phyloP scores from a whole-genome alignment of 345 rosid species.

The Dipteronia dyeriana region DNA sequence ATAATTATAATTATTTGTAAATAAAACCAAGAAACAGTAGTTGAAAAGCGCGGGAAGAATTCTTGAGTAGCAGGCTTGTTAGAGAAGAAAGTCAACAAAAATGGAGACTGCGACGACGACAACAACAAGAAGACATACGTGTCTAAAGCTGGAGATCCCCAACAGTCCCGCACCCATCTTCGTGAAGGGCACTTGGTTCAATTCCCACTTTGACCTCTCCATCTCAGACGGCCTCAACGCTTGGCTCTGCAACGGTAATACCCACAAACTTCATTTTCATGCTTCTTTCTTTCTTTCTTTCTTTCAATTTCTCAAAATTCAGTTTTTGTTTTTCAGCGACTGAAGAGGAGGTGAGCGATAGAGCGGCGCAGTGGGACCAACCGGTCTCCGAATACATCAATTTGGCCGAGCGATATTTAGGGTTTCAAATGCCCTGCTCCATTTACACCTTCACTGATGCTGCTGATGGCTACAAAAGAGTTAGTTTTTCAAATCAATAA shows the following conservation, averaged over 20 bases:
- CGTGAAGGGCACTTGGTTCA: constrained; percentile 71
- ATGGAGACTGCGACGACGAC: constrained; percentile 40
- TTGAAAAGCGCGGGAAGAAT: constrained; percentile 24
- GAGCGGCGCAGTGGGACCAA: constrained; percentile 92
- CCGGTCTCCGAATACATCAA: constrained; percentile 63
- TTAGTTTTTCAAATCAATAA: constrained; percentile 23
- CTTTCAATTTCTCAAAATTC: not conserved
- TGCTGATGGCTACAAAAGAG: constrained; percentile 68
- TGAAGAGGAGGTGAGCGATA: constrained; percentile 70
- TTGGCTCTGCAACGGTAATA: constrained; percentile 74
- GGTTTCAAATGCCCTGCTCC: constrained; percentile 74
- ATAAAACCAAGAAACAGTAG: no score
- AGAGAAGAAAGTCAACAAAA: not conserved
- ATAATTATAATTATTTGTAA: no score
- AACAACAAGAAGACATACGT: constrained; percentile 54
- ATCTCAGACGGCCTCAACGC: constrained; percentile 74
- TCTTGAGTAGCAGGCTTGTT: constrained; percentile 8
- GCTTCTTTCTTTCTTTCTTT: not conserved
- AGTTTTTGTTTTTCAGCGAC: constrained; percentile 41
- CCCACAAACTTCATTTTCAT: not conserved
- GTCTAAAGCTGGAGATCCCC: constrained; percentile 61
- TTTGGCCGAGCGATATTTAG: constrained; percentile 74
- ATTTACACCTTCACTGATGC: constrained; percentile 78
- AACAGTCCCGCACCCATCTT: constrained; percentile 48
- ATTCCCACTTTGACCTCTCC: constrained; percentile 63